Percentiles rank a stretch among this genome's conserved stretches.
Evolutionary conservation across 2,329 filamentous ascomycete genomes (phyloP).

Genomic region (Fusarium anthophilum): DNA sequence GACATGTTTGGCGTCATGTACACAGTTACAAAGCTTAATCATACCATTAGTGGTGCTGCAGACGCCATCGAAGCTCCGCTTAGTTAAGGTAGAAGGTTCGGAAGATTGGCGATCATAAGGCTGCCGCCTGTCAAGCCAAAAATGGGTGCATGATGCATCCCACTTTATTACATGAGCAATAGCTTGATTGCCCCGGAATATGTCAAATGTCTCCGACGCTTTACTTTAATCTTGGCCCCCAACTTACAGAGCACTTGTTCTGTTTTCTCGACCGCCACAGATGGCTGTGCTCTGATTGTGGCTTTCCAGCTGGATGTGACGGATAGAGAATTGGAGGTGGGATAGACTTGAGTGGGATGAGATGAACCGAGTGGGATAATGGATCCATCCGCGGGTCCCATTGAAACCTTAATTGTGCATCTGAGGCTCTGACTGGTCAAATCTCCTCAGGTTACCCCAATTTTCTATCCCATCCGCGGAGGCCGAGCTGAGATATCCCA

Average conservation of each 20-base stretch:
- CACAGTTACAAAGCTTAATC: neutral
- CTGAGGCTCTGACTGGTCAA: rapidly evolving
- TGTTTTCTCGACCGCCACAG: neutral
- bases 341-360: constrained; percentile 15
- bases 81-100: neutral
- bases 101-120: neutral
- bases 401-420: neutral
- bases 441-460: neutral
- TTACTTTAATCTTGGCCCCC: neutral
- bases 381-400: neutral
- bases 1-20: neutral
- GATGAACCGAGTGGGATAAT: constrained; percentile 22
- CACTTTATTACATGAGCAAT: neutral
- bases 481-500: constrained; percentile 26
- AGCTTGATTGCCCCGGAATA: neutral
- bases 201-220: neutral
- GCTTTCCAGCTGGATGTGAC: neutral
- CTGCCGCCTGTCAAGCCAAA: neutral
- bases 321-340: neutral
- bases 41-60: neutral
- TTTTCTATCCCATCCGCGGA: neutral
- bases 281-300: constrained; percentile 1
- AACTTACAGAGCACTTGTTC: neutral
- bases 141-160: neutral
- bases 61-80: neutral